These are phyloP conservation scores for Knoxdaviesia capensis DNA, from an alignment of 2,329 filamentous ascomycete genomes.

Conservation along the genomic window DNA sequence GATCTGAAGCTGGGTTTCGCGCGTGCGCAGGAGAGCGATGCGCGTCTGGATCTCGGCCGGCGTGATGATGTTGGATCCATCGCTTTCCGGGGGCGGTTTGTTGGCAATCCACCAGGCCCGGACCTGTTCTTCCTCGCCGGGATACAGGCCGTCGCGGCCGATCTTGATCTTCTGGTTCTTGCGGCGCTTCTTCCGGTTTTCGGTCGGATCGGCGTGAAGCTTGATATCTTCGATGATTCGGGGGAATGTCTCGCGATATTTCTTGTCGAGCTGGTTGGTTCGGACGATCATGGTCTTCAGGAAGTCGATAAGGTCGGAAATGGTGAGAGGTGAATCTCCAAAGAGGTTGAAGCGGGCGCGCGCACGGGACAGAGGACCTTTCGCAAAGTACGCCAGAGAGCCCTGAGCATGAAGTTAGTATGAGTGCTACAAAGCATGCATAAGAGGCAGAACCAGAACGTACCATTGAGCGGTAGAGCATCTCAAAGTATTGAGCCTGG, in stretches of 20 bases:
- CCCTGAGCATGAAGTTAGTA: slow-evolving; percentile 24
- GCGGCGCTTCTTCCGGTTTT: slow-evolving; percentile 22
- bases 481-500: slow-evolving; percentile 35
- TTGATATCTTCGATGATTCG: slow-evolving; percentile 38
- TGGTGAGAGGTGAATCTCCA: slow-evolving; percentile 36
- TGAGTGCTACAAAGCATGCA: slow-evolving; percentile 8
- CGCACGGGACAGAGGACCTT: slow-evolving; percentile 58
- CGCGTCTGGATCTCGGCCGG: slow-evolving; percentile 38
- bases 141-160: slow-evolving; percentile 49
- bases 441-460: slow-evolving; percentile 5
- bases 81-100: slow-evolving; percentile 25
- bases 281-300: slow-evolving; percentile 48
- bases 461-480: slow-evolving; percentile 43
- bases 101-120: slow-evolving; percentile 49
- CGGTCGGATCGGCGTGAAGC: slow-evolving; percentile 33
- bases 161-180: slow-evolving; percentile 45
- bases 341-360: slow-evolving; percentile 49
- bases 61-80: slow-evolving; percentile 25
- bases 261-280: slow-evolving; percentile 53
- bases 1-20: slow-evolving; percentile 65
- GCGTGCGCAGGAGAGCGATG: slow-evolving; percentile 44
- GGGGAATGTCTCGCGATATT: slow-evolving; percentile 54
- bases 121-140: slow-evolving; percentile 42
- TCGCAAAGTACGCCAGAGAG: slow-evolving; percentile 66
- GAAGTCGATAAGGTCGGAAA: slow-evolving; percentile 45